Evolutionary conservation across 2,329 filamentous ascomycete genomes (phyloP).

Genomic region (Beauveria scarabaeidicola): DNA sequence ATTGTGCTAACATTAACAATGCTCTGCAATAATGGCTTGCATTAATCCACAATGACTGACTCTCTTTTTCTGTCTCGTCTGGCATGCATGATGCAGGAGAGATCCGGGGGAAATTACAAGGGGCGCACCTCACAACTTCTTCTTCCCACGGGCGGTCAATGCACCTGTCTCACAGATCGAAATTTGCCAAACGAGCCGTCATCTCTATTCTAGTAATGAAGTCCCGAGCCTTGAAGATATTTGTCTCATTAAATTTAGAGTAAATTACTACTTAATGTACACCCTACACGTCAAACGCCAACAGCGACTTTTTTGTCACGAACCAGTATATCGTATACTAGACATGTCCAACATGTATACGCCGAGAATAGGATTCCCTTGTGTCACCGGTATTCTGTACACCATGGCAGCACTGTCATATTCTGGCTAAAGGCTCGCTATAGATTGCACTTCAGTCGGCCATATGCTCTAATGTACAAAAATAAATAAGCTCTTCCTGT

Average conservation of each 20-base stretch:
- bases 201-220: too few relatives aligned
- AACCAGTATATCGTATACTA: background rate
- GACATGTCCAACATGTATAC: background rate
- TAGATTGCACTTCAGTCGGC: background rate
- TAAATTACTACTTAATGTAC: background rate
- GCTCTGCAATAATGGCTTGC: background rate
- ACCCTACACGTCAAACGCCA: too few relatives aligned
- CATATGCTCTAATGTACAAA: slow-evolving; percentile 6
- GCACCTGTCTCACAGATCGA: background rate
- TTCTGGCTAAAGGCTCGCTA: background rate
- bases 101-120: slow-evolving; percentile 3
- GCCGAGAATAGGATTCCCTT: too few relatives aligned
- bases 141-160: background rate
- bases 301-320: background rate
- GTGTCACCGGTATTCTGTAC: too few relatives aligned
- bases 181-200: too few relatives aligned
- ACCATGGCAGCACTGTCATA: background rate
- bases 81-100: slow-evolving; percentile 4
- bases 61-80: slow-evolving; percentile 4
- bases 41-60: background rate
- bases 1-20: background rate
- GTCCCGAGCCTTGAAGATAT: background rate
- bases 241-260: background rate
- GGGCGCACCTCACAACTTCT: background rate
- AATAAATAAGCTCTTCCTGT: background rate